Percentiles rank a stretch among this genome's conserved stretches.
phyloP scores from a whole-genome alignment of 2,329 filamentous ascomycete genomes.

The Penicillium brevicompactum region DNA sequence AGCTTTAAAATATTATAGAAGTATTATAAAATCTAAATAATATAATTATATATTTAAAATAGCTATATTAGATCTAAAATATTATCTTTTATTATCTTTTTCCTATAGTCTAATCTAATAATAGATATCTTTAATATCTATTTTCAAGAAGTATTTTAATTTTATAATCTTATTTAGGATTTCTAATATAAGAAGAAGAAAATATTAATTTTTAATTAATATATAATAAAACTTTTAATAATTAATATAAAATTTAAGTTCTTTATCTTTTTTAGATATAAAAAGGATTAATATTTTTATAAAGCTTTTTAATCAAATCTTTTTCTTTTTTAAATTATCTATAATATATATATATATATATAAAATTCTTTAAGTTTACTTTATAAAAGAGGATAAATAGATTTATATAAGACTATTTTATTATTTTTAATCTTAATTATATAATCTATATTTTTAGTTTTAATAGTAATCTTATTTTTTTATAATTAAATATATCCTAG shows the following conservation, averaged over 20 bases:
- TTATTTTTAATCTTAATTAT: neutral
- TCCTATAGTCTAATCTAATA: neutral
- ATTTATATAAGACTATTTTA: neutral
- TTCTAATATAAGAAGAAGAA: neutral
- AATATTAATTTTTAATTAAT: conserved; percentile 1
- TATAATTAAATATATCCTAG: neutral
- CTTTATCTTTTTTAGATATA: neutral
- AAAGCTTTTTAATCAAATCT: neutral
- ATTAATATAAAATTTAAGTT: neutral
- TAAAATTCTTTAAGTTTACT: neutral
- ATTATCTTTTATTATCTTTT: neutral
- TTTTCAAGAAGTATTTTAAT: neutral
- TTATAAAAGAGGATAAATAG: neutral
- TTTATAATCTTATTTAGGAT: neutral
- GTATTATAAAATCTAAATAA: neutral
- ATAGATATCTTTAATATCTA: neutral
- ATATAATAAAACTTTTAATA: neutral
- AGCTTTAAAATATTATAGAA: neutral
- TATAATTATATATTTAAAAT: neutral
- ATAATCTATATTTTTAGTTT: neutral
- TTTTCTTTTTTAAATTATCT: neutral
- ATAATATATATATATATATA: neutral
- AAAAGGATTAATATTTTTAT: neutral
- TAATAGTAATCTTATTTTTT: neutral
- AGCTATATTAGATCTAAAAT: neutral